Evolutionary conservation across 108 stramenopile genomes (phyloP), one percentile per base, ranked within the genome.

Genomic region (Thalassiosira profunda): DNA sequence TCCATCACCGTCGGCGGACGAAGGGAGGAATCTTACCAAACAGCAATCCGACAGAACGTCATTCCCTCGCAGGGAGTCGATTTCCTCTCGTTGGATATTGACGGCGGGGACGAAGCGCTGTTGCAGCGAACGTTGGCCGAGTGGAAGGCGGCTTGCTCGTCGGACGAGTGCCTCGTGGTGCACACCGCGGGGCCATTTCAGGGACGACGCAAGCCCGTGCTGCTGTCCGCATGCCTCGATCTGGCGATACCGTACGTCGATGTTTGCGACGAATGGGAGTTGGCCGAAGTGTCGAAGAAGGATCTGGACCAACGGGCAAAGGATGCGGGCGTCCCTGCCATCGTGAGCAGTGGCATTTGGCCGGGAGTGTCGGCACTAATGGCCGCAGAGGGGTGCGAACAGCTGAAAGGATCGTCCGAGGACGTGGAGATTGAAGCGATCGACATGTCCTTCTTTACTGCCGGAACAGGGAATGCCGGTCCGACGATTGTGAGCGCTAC

Each of bases 121-220:
- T 35, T 30, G n/a, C 20, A 28, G 34, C n/a, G n/a, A n/a, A 69
- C 58, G 0, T 18, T 61, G 26, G 24, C 42, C 4, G 26, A 43
- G 36, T 60, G 56, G 66, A 45, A 58, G 60, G 10, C 23, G 9
- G 57, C 57, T 20, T 66, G 23, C 10, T 30, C 51, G 23, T 12
- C 41, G 0, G 58, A 49, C 11, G 56, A 45, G 31, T 85, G 68
- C 34, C 24, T 88, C 38, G 86, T 91, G 23, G 83, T 95, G 0
- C 89, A 95, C 70, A 92, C 91, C 2, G 94, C 90, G 1, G 94
- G 94, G 7, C 94, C 94, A 7, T 95, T 95, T 70, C 94, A 95
- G 58, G 86, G 87, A 8, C 74, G 85, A 18, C 60, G 62, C 21
- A 44, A 72, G 5, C 76, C 85, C 15, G 70, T 74, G 30, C 66